Percentiles rank a stretch among this genome's conserved stretches.
Evolutionary conservation across 2,329 filamentous ascomycete species (phyloP).

Genomic region (Westerdykella sp.): DNA sequence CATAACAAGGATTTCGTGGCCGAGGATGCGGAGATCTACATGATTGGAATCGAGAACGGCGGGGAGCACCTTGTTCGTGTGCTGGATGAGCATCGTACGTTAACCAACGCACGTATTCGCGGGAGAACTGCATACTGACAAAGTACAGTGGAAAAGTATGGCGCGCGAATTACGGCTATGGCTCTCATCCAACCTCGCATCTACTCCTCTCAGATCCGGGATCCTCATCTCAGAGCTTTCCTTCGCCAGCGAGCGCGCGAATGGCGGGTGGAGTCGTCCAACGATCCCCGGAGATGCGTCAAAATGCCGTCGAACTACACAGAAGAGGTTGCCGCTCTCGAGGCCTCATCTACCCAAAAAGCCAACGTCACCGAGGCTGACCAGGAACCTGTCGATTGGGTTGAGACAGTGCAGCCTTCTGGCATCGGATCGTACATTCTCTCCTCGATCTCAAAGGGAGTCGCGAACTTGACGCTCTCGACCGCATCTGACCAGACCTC

Average conservation of each 20-base stretch:
- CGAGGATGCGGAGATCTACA: slow-evolving; percentile 53
- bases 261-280: slow-evolving; percentile 21
- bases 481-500: background rate
- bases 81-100: slow-evolving; percentile 52
- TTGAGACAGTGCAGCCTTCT: slow-evolving; percentile 3
- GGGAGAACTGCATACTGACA: slow-evolving; percentile 4
- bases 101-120: background rate
- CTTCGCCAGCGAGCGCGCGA: slow-evolving; percentile 28
- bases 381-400: slow-evolving; percentile 8
- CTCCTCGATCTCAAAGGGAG: background rate
- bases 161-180: slow-evolving; percentile 24
- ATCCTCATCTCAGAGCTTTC: slow-evolving; percentile 22
- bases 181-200: slow-evolving; percentile 23
- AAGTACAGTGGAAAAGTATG: slow-evolving; percentile 20
- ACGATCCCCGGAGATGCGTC: slow-evolving; percentile 17
- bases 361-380: background rate
- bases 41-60: slow-evolving; percentile 66
- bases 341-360: background rate
- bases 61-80: slow-evolving; percentile 54
- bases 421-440: background rate
- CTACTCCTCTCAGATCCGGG: slow-evolving; percentile 17
- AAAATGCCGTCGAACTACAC: slow-evolving; percentile 19
- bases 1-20: slow-evolving; percentile 40
- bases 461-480: background rate
- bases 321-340: background rate